phyloP scores from a whole-genome alignment of 2,329 filamentous ascomycete species.

The Aspergillus glaucus region DNA sequence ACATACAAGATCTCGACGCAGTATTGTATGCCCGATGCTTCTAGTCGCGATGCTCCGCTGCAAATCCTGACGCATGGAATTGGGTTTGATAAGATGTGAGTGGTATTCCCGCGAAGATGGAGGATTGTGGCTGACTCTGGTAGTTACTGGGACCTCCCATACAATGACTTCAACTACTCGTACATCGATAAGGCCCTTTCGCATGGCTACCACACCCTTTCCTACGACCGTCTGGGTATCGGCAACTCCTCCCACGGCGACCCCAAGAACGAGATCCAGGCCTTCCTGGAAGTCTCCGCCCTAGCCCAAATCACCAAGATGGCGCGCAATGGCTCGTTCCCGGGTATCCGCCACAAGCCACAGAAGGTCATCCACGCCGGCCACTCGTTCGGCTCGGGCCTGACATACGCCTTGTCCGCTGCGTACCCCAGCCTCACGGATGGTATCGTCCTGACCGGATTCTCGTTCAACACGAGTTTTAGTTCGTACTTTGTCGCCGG shows the following conservation, averaged over 20 bases:
- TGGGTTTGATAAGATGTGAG: constrained; percentile 25
- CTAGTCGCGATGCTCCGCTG: constrained; percentile 7
- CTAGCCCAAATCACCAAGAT: constrained; percentile 32
- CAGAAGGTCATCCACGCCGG: constrained; percentile 32
- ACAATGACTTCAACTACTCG: constrained; percentile 26
- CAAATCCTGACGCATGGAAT: constrained; percentile 37
- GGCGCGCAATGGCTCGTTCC: constrained; percentile 29
- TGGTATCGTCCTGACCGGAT: constrained; percentile 36
- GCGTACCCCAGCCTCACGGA: constrained; percentile 31
- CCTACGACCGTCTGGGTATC: constrained; percentile 36
- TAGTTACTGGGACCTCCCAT: constrained; percentile 32
- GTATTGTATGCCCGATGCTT: background rate
- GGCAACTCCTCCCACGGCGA: constrained; percentile 33
- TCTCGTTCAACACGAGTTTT: constrained; percentile 21
- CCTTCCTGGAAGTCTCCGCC: constrained; percentile 34
- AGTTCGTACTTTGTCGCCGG: constrained; percentile 12
- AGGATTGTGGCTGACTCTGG: background rate
- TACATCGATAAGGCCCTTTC: constrained; percentile 31
- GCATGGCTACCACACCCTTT: constrained; percentile 35
- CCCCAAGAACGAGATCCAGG: constrained; percentile 35
- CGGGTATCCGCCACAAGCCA: constrained; percentile 20
- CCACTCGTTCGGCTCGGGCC: constrained; percentile 31
- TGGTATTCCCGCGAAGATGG: background rate
- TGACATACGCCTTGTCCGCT: constrained; percentile 27
- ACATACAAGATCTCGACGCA: constrained; percentile 4